These are phyloP conservation scores for Fusarium clavum DNA, from an alignment of 2,329 filamentous ascomycete species.

Conservation along the genomic window DNA sequence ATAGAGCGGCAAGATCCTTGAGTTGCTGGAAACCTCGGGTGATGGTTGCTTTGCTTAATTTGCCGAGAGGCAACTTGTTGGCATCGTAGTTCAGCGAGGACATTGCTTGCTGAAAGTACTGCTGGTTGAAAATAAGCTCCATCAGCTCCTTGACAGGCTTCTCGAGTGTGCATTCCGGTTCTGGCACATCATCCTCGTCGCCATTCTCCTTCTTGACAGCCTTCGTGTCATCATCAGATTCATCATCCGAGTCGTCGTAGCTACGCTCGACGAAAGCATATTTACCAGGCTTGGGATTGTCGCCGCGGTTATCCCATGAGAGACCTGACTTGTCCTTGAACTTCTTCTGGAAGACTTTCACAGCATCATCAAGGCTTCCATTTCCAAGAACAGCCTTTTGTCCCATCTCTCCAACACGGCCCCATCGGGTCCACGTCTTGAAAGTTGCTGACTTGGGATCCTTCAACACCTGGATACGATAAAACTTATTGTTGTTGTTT, in stretches of 20 bases:
- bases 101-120: slow-evolving; percentile 77
- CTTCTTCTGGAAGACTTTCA: slow-evolving; percentile 67
- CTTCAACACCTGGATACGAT: slow-evolving; percentile 73
- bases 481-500: slow-evolving; percentile 86
- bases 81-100: slow-evolving; percentile 75
- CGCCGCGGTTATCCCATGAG: slow-evolving; percentile 63
- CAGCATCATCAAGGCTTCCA: slow-evolving; percentile 57
- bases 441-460: slow-evolving; percentile 55
- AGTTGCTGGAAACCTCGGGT: slow-evolving; percentile 79
- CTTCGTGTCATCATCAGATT: slow-evolving; percentile 57
- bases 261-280: slow-evolving; percentile 85
- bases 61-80: slow-evolving; percentile 84
- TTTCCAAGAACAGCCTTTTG: slow-evolving; percentile 59
- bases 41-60: slow-evolving; percentile 83
- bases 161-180: slow-evolving; percentile 67
- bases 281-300: slow-evolving; percentile 71
- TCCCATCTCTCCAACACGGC: slow-evolving; percentile 75
- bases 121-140: slow-evolving; percentile 84
- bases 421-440: slow-evolving; percentile 82
- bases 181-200: slow-evolving; percentile 49
- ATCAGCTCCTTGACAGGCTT: slow-evolving; percentile 75
- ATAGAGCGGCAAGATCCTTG: slow-evolving; percentile 77
- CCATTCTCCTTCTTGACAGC: slow-evolving; percentile 52
- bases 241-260: slow-evolving; percentile 75
- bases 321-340: slow-evolving; percentile 72